phyloP scores from a whole-genome alignment of 192 early-diverging fungal species.

The Funneliformis geosporum region DNA sequence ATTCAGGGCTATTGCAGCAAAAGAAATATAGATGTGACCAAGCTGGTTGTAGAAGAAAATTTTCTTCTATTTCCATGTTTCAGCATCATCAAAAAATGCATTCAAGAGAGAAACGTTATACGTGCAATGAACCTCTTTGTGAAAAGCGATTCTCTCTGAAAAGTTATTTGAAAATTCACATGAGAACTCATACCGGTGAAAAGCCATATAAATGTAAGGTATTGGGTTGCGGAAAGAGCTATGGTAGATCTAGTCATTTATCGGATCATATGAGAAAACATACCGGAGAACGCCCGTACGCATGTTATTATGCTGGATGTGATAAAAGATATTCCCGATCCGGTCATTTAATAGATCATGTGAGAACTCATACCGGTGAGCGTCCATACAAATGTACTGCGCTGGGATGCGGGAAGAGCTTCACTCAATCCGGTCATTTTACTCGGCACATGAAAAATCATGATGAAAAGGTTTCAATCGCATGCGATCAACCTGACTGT shows the following conservation, averaged over 20 bases:
- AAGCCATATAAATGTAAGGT: background rate
- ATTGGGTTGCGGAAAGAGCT: background rate
- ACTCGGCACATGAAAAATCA: background rate
- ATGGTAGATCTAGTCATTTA: background rate
- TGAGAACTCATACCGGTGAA: background rate
- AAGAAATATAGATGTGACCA: background rate
- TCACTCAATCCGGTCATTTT: background rate
- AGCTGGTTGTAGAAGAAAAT: background rate
- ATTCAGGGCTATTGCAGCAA: background rate
- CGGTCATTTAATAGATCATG: background rate
- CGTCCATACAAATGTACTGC: background rate
- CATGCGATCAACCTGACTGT: background rate
- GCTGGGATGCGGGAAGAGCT: background rate
- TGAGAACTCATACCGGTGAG: background rate
- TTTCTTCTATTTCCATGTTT: background rate
- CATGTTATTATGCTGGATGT: background rate
- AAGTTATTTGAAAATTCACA: background rate
- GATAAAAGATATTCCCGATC: background rate
- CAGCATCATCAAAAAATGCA: background rate
- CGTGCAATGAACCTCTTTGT: background rate
- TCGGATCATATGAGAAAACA: background rate
- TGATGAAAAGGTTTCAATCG: background rate
- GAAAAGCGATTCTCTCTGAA: background rate
- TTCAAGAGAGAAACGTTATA: background rate
- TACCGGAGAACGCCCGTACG: background rate